A percentile compares a stretch with the other conserved stretches of the same genome.
These are phyloP conservation scores for Thuja plicata DNA, from an alignment of 83 land plant genomes.

Conservation along the genomic window DNA sequence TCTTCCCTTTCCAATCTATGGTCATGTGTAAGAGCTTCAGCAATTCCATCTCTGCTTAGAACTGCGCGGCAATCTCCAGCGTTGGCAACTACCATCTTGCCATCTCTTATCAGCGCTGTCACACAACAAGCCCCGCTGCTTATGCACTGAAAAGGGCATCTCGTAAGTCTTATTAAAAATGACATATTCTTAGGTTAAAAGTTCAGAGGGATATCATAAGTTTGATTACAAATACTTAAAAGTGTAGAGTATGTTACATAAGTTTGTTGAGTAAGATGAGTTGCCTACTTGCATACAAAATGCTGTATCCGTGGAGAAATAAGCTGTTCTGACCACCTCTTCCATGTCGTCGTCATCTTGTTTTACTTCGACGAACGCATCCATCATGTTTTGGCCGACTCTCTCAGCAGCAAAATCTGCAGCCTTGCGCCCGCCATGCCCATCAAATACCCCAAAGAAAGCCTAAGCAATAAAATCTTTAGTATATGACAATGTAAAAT, in stretches of 20 bases:
- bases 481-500: too few species aligned
- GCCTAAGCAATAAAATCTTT: constrained; percentile 25
- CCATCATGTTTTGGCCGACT: constrained; percentile 34
- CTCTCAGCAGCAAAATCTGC: constrained; percentile 67
- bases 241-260: too few species aligned
- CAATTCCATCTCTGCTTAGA: constrained; percentile 44
- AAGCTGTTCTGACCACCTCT: constrained; percentile 52
- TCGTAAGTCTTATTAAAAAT: background rate
- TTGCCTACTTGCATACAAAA: constrained; percentile 28
- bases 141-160: constrained; percentile 10
- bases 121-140: constrained; percentile 56
- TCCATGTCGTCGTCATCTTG: constrained; percentile 7
- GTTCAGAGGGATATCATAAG: too few species aligned
- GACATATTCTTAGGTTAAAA: too few species aligned
- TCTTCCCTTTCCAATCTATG: constrained; percentile 51
- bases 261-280: too few species aligned
- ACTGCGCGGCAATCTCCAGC: constrained; percentile 76
- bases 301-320: constrained; percentile 53
- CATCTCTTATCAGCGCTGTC: constrained; percentile 43
- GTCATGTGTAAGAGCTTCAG: constrained; percentile 47
- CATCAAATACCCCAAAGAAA: constrained; percentile 88
- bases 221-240: too few species aligned
- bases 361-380: constrained; percentile 16
- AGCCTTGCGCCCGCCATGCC: constrained; percentile 73
- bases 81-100: constrained; percentile 55